Evolutionary conservation across 139 green algal genomes (phyloP).

Genomic region (Picocystis salinarum): DNA sequence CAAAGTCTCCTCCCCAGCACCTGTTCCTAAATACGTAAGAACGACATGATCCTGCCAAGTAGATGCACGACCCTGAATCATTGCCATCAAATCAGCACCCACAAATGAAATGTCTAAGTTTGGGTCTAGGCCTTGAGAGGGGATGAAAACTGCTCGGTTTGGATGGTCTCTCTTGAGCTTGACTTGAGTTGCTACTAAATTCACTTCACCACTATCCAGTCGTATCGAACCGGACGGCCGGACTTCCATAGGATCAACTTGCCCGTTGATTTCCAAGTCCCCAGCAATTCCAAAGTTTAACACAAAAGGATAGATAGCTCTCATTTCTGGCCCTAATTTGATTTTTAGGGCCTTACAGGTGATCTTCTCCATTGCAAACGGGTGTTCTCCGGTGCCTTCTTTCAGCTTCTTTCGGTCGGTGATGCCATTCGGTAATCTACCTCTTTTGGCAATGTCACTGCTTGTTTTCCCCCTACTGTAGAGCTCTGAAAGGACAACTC

Average conservation of each 20-base stretch:
- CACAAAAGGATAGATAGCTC: conserved; percentile 74
- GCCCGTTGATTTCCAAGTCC: conserved; percentile 41
- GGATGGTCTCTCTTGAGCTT: conserved; percentile 58
- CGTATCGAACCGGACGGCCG: conserved; percentile 26
- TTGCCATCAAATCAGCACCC: not conserved
- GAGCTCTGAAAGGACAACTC: too few species aligned
- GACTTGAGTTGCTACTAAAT: conserved; percentile 84
- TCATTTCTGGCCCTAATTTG: conserved; percentile 66
- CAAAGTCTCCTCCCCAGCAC: conserved; percentile 3
- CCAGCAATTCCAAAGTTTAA: conserved; percentile 62
- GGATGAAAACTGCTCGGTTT: conserved; percentile 63
- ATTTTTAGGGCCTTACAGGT: conserved; percentile 28
- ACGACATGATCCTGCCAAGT: conserved; percentile 5
- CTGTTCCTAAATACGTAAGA: not conserved
- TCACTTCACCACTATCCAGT: conserved; percentile 68
- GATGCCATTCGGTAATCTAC: too few species aligned
- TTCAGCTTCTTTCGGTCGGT: not conserved
- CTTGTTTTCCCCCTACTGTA: too few species aligned
- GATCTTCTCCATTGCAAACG: conserved; percentile 7
- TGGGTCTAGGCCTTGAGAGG: conserved; percentile 44
- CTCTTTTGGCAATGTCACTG: too few species aligned
- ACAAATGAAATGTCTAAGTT: conserved; percentile 29
- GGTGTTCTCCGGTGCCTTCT: conserved; percentile 1
- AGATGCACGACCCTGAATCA: conserved; percentile 4
- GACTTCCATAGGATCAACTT: conserved; percentile 8